Evolutionary conservation across 768 basidiomycete genomes (phyloP), one percentile per base, ranked within the genome.

Genomic region (Leucocoprinus leucothites): DNA sequence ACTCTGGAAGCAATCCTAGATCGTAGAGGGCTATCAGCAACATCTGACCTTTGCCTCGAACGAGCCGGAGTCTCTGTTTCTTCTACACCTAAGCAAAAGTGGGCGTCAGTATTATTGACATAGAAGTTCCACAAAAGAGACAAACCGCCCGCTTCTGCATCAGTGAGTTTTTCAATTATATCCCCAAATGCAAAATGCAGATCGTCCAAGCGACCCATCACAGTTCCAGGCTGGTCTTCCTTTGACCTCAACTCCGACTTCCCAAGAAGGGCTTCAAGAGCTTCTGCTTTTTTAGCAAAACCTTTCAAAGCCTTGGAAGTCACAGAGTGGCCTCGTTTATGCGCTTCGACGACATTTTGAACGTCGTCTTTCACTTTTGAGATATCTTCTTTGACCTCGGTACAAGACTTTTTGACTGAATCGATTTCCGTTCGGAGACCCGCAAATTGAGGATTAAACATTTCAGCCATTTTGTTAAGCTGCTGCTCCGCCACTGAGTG

Each of bases 181-280:
- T 45, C 42, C 7, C 43, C 51, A 21, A 53, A n/a, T 1, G 43
- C 28, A 9, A 44, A 26, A 24, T n/a, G 35, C 2, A 53, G 43
- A 31, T 53, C 51, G 21, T 53, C 42, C 51, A 53, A 45, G 19
- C 51, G 42, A 21, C 42, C 51, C 31, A 53, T 53, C 9, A 53
- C 28, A 5, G 51, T 44, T 28, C 25, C 44, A 3, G 4, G 9
- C 8, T 13, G 2, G 18, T 21, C 24, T 19, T 18, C 35, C 18
- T 47, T 46, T 31, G 38, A 16, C 8, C 38, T 36, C 18, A 47
- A 11, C 14, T 48, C 7, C 18, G 25, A 28, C 18, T 21, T 18
- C 16, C 53, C 46, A 48, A 55, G 9, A 14, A 47, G 19, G 21
- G 45, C 38, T 21, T 48, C 36, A 26, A 55, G 36, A 31, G 45